Conservation (phyloP, 2,329 filamentous ascomycete species). For the Penicillium oxalicum region DNA sequence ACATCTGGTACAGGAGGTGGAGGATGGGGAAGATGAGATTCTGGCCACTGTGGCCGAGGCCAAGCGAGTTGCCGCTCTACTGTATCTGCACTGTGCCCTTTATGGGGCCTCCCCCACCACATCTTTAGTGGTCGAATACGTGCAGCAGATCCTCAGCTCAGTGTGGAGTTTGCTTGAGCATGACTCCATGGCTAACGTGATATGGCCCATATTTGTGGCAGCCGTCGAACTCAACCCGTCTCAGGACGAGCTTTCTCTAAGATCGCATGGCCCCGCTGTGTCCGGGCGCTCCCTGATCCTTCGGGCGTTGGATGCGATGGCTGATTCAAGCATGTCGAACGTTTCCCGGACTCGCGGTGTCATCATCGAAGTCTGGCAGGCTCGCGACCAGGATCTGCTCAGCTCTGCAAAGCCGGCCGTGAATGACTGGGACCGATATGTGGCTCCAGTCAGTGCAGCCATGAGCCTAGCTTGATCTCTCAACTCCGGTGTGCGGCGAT, state of each 20-base stretch:
- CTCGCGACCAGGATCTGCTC: conserved; percentile 35
- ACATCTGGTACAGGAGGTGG: conserved; percentile 30
- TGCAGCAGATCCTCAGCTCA: conserved; percentile 32
- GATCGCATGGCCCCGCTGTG: conserved; percentile 13
- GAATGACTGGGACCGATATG: conserved; percentile 42
- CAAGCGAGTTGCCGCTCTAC: conserved; percentile 40
- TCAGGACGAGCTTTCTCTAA: conserved; percentile 33
- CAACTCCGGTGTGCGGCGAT: no score
- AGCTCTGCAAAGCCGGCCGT: conserved; percentile 18
- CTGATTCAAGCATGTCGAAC: conserved; percentile 40
- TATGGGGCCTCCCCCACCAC: conserved; percentile 40
- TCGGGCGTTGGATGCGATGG: conserved; percentile 37
- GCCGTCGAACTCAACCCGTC: conserved; percentile 39
- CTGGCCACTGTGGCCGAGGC: conserved; percentile 38
- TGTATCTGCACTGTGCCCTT: conserved; percentile 45
- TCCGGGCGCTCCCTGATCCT: conserved; percentile 38
- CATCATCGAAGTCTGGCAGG: conserved; percentile 45
- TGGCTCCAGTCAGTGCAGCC: conserved; percentile 38
- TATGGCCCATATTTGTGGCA: conserved; percentile 42
- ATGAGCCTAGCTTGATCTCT: conserved; percentile 37
- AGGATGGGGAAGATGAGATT: conserved; percentile 26
- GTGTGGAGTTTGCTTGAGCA: conserved; percentile 31
- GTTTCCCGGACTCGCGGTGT: conserved; percentile 43
- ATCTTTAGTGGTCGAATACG: conserved; percentile 27
- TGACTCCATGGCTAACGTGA: conserved; percentile 31